Percentiles rank a stretch among this genome's conserved stretches.
These are phyloP conservation scores for Tinospora cordifolia DNA, from an alignment of 164 flowering plant genomes.

Conservation along the genomic window DNA sequence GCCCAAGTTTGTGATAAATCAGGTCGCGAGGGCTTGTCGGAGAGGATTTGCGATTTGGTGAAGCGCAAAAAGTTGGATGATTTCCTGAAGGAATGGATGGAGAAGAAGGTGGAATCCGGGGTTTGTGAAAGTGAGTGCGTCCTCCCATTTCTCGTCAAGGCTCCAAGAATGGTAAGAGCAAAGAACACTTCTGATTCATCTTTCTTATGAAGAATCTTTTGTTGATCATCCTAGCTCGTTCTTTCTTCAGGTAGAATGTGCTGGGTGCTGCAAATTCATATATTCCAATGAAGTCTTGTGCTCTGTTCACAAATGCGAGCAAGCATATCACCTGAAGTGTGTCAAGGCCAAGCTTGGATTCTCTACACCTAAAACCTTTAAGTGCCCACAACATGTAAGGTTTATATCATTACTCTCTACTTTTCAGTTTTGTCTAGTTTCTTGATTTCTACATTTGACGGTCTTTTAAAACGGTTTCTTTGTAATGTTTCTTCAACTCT, in stretches of 20 bases:
- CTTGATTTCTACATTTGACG: neutral
- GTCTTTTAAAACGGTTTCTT: no score
- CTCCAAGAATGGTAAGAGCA: slow-evolving; percentile 24
- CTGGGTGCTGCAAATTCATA: slow-evolving; percentile 40
- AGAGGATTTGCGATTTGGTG: neutral
- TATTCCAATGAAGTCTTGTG: slow-evolving; percentile 50
- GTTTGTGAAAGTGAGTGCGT: slow-evolving; percentile 20
- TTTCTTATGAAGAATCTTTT: neutral
- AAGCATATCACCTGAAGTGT: slow-evolving; percentile 52
- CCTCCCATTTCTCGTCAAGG: slow-evolving; percentile 30
- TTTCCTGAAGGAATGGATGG: slow-evolving; percentile 20
- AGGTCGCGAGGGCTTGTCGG: neutral
- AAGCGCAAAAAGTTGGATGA: slow-evolving; percentile 21
- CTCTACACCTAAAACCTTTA: slow-evolving; percentile 41
- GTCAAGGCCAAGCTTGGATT: slow-evolving; percentile 36
- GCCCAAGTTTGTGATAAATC: slow-evolving; percentile 16
- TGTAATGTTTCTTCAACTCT: no score
- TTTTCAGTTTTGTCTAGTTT: neutral
- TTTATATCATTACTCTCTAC: neutral
- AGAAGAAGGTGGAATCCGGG: slow-evolving; percentile 26
- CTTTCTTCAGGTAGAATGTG: slow-evolving; percentile 57
- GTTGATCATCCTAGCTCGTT: neutral
- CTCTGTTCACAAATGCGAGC: slow-evolving; percentile 54
- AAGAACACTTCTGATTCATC: neutral
- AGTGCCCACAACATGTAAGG: slow-evolving; percentile 91